These are phyloP conservation scores for Colletotrichum sp. DNA, from an alignment of 2,329 filamentous ascomycete genomes.

Conservation along the genomic window DNA sequence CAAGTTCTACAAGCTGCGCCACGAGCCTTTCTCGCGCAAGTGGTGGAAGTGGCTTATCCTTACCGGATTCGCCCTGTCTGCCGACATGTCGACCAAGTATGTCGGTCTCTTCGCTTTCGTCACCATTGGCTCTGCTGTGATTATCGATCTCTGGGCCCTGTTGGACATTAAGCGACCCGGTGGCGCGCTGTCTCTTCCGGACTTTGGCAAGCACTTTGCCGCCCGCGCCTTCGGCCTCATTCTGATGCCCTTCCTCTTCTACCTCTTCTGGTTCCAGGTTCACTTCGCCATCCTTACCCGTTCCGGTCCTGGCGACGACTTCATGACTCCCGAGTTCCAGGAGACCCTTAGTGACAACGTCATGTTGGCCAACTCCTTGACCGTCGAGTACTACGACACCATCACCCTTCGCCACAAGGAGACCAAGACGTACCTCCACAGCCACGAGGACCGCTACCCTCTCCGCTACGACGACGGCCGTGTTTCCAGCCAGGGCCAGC, in stretches of 20 bases:
- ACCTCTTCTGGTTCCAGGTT: slow-evolving; percentile 99
- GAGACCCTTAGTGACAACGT: slow-evolving; percentile 94
- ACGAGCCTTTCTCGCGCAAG: slow-evolving; percentile 87
- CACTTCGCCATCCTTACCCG: slow-evolving; percentile 89
- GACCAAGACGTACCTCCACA: slow-evolving; percentile 95
- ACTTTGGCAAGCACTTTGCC: slow-evolving; percentile 88
- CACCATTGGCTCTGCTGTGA: slow-evolving; percentile 91
- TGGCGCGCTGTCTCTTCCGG: slow-evolving; percentile 77
- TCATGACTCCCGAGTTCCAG: slow-evolving; percentile 98
- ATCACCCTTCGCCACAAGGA: slow-evolving; percentile 95
- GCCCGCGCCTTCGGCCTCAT: slow-evolving; percentile 88
- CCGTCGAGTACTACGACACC: slow-evolving; percentile 87
- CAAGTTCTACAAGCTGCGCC: slow-evolving; percentile 95
- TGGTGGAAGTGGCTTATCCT: slow-evolving; percentile 99
- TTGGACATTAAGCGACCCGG: slow-evolving; percentile 85
- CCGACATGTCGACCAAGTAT: slow-evolving; percentile 98
- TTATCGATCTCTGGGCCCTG: slow-evolving; percentile 94
- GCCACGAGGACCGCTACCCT: slow-evolving; percentile 86
- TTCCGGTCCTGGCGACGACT: slow-evolving; percentile 95
- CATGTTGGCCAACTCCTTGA: slow-evolving; percentile 85
- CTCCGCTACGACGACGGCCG: slow-evolving; percentile 96
- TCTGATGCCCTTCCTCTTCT: slow-evolving; percentile 93
- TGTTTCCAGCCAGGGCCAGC: slow-evolving; percentile 96
- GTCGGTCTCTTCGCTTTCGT: slow-evolving; percentile 97
- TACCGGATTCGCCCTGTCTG: slow-evolving; percentile 92